These are phyloP conservation scores for Pythium oligandrum DNA, from an alignment of 352 stramenopile genomes.

Conservation along the genomic window DNA sequence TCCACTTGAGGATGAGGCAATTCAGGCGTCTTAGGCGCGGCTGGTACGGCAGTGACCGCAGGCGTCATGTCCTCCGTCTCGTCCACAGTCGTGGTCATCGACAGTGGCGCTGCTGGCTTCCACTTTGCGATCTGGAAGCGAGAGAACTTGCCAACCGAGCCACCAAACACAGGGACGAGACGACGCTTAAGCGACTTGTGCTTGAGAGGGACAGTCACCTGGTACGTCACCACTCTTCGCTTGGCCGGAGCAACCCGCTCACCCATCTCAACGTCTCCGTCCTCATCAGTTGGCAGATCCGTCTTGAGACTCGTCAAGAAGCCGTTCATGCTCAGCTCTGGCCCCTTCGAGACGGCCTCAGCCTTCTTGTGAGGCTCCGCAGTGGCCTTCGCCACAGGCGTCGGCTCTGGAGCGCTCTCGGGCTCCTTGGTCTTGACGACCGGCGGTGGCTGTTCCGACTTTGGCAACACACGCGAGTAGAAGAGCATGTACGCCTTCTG, in stretches of 20 bases:
- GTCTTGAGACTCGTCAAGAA: conserved; percentile 66
- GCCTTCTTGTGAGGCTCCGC: conserved; percentile 15
- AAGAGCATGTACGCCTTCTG: conserved; percentile 91
- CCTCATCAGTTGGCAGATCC: conserved; percentile 2
- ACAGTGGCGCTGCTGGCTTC: conserved; percentile 1
- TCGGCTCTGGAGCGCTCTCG: not conserved
- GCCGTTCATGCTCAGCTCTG: conserved; percentile 56
- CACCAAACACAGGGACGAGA: conserved; percentile 15
- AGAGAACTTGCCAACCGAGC: conserved; percentile 11
- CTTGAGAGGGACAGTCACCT: conserved; percentile 12
- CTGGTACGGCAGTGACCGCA: not conserved
- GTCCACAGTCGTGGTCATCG: conserved; percentile 8
- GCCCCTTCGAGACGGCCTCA: not conserved
- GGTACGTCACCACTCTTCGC: conserved; percentile 12
- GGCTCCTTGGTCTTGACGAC: not conserved
- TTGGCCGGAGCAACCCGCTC: conserved; percentile 2
- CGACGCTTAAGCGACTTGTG: conserved; percentile 20
- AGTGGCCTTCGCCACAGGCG: conserved; percentile 15
- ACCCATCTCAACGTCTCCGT: not conserved
- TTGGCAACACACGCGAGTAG: conserved; percentile 71
- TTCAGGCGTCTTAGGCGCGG: not conserved
- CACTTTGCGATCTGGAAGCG: conserved; percentile 32
- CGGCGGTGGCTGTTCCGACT: conserved; percentile 26
- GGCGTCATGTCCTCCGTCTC: not conserved
- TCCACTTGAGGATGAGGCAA: not conserved